Evolutionary conservation across 257 asterid genomes (phyloP).

Genomic region (Asclepias syriaca): DNA sequence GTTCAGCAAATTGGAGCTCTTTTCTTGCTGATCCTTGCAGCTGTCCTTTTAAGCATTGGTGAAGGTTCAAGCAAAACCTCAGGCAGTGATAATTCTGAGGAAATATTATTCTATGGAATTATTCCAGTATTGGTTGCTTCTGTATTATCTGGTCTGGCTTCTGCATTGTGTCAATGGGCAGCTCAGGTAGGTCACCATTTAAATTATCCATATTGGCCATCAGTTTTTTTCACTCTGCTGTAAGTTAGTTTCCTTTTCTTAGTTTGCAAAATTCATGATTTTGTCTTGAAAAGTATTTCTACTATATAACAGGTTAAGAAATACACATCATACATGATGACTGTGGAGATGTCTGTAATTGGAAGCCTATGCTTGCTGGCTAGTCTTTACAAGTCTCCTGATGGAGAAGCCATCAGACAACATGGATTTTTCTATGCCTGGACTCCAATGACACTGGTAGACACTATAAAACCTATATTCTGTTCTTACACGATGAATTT

Average conservation of each 20-base stretch:
- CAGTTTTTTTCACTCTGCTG: slow-evolving; percentile 1
- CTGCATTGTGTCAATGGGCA: slow-evolving; percentile 99
- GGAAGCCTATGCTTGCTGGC: slow-evolving; percentile 88
- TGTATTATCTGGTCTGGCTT: slow-evolving; percentile 93
- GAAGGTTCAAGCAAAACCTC: slow-evolving; percentile 88
- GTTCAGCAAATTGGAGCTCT: slow-evolving; percentile 92
- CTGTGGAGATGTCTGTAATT: slow-evolving; percentile 91
- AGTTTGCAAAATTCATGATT: not conserved
- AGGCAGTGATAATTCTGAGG: slow-evolving; percentile 55
- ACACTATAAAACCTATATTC: slow-evolving; percentile 7
- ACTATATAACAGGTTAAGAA: slow-evolving; percentile 63
- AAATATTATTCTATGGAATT: slow-evolving; percentile 72
- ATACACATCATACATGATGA: slow-evolving; percentile 87
- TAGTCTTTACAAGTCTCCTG: slow-evolving; percentile 87
- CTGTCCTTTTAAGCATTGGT: slow-evolving; percentile 77
- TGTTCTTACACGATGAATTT: not conserved
- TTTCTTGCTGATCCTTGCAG: slow-evolving; percentile 83
- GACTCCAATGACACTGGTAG: slow-evolving; percentile 84
- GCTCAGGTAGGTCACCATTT: slow-evolving; percentile 61
- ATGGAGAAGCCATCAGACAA: slow-evolving; percentile 64
- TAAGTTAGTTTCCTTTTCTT: slow-evolving; percentile 14
- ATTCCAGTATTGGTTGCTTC: slow-evolving; percentile 88
- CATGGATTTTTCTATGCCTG: slow-evolving; percentile 91
- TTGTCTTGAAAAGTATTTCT: not conserved
- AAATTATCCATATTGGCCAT: not conserved